These are phyloP conservation scores for Backusella australiensis DNA, from an alignment of 192 early-diverging fungal species.

Conservation along the genomic window DNA sequence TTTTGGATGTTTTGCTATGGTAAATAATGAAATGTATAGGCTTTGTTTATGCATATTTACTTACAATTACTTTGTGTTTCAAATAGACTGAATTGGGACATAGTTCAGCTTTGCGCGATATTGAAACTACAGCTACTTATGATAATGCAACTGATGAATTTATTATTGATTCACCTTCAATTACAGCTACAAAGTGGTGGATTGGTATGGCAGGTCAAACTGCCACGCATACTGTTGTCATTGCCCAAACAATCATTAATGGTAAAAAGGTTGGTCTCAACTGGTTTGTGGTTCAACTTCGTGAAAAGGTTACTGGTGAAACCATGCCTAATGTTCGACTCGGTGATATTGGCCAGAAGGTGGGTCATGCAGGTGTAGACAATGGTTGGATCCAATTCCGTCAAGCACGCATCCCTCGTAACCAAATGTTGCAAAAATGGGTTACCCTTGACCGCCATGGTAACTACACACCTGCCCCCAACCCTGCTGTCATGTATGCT, in stretches of 20 bases:
- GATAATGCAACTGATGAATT: constrained; percentile 56
- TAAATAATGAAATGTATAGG: constrained; percentile 15
- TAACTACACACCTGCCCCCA: constrained; percentile 47
- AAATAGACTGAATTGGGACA: constrained; percentile 62
- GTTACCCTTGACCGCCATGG: constrained; percentile 48
- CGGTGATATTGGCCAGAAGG: constrained; percentile 64
- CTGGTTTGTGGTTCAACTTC: constrained; percentile 68
- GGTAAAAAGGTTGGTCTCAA: constrained; percentile 58
- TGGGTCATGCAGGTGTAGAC: constrained; percentile 59
- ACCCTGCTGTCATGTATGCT: constrained; percentile 56
- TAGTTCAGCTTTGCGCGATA: constrained; percentile 55
- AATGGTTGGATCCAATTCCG: constrained; percentile 72
- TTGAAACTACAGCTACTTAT: constrained; percentile 68
- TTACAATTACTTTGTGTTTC: neutral
- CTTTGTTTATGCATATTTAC: neutral
- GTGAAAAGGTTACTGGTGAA: constrained; percentile 47
- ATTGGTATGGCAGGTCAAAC: constrained; percentile 64
- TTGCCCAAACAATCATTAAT: constrained; percentile 60
- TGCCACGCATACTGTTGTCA: constrained; percentile 65
- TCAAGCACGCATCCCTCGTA: constrained; percentile 49
- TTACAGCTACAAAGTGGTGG: constrained; percentile 67
- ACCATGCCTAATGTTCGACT: constrained; percentile 52
- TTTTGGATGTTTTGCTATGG: constrained; percentile 68
- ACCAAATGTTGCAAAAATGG: constrained; percentile 59
- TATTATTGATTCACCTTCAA: constrained; percentile 57